phyloP scores from a whole-genome alignment of 140 eudicot species.

The Cichorium intybus region DNA sequence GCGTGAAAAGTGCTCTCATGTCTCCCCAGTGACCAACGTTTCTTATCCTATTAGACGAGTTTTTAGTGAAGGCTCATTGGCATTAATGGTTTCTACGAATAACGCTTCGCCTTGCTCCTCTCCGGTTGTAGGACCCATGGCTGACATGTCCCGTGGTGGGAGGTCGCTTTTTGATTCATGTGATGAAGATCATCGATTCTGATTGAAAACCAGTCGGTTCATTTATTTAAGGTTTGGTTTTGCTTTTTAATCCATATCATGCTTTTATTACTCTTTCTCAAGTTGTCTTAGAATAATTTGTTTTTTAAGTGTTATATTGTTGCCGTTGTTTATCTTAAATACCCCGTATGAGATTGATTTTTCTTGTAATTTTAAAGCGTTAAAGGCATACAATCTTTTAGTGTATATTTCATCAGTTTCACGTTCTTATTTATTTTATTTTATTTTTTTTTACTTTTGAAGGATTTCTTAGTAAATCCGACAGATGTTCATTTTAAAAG shows the following conservation, averaged over 20 bases:
- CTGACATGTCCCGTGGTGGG: conserved; percentile 5
- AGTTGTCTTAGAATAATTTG: conserved; percentile 20
- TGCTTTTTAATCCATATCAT: neutral
- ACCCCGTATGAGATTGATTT: neutral
- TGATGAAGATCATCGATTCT: neutral
- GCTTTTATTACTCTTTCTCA: neutral
- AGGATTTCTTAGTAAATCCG: too few species aligned
- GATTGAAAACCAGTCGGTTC: neutral
- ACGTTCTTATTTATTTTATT: neutral
- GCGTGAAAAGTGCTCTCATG: conserved; percentile 21
- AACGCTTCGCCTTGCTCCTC: conserved; percentile 29
- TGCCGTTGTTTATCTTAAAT: neutral
- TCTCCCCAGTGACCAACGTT: conserved; percentile 5
- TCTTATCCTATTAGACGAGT: conserved; percentile 33
- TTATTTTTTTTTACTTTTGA: too few species aligned
- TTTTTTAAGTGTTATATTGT: neutral
- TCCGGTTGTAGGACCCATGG: conserved; percentile 12
- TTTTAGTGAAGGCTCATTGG: conserved; percentile 39
- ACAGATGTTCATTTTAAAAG: too few species aligned
- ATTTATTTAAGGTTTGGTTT: conserved; percentile 7
- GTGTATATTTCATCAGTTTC: neutral
- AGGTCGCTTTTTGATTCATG: conserved; percentile 12
- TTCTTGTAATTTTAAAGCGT: neutral
- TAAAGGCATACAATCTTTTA: neutral
- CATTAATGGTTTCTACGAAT: conserved; percentile 20